Base-by-base conservation (phyloP, 352 stramenopile genomes). In the Globisporangium perplexum region DNA sequence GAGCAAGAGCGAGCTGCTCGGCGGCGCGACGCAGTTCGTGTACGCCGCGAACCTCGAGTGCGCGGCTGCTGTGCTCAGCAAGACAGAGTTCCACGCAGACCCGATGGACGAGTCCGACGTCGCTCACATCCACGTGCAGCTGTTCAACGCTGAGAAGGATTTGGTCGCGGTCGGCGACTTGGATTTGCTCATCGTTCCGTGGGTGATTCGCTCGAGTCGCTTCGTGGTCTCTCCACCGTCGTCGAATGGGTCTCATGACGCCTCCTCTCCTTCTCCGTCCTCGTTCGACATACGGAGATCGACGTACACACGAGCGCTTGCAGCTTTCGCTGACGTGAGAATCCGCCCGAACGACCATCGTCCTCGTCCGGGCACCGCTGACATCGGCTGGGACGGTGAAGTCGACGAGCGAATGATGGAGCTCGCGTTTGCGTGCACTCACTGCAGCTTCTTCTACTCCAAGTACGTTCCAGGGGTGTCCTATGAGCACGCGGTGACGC, bases 391-490 rank as follows among this genome's bases (percentile, higher is more conserved):
- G 35, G 35, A 26, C 24, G 11, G 11, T 36, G 50, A 24, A 23
- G 20, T 26, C 18, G 20, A 44, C 7, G 28, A 56, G 8, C 17
- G 24, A 1, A 18, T 72, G 36, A 24, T 75, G 24, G 52, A 73
- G 23, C 46, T 60, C 3, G 46, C 54, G 17, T 42, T 76, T 44
- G 51, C 50, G 8, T 81, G 71, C 42, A 18, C 26, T 3, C 42
- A 23, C 24, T 81, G 71, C 38, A 18, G 48, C 12, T 71, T 69
- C 59, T 63, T 46, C 22, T 73, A 72, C 36, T 24, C 52, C 10
- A 24, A n/a, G 18, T 67, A 62, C 35, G 47, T 79, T n/a, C 66
- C 69, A 18, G 57, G 65, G 3, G 62, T 77, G 7, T 79, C 72
- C 22, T 82, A 82, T 33, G 67, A 77, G 50, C 62, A 66, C 33